Evolutionary conservation across 2,329 filamentous ascomycete species (phyloP).

Genomic region (Basipetospora chlamydospora): DNA sequence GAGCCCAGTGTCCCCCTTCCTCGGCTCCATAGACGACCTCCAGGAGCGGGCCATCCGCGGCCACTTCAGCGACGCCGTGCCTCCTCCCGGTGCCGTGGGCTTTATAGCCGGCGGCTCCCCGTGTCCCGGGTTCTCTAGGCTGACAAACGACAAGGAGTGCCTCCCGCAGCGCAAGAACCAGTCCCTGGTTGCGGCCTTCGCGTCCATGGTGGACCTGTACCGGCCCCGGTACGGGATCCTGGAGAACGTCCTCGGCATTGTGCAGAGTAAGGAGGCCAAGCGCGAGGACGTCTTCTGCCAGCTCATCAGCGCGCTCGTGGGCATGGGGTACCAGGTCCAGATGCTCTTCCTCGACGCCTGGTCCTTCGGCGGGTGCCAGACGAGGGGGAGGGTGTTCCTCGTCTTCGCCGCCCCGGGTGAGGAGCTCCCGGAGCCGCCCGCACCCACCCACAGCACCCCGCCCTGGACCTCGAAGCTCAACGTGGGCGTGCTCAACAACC

Average conservation of each 20-base stretch:
- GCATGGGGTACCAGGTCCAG: constrained; percentile 62
- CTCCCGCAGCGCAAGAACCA: constrained; percentile 50
- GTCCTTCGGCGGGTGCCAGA: constrained; percentile 51
- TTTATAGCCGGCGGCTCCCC: constrained; percentile 61
- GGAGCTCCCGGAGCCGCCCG: constrained; percentile 38
- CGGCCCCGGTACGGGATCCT: constrained; percentile 60
- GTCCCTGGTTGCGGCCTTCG: constrained; percentile 64
- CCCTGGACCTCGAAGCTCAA: constrained; percentile 13
- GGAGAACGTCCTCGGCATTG: constrained; percentile 62
- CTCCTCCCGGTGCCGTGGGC: constrained; percentile 47
- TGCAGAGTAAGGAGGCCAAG: constrained; percentile 22
- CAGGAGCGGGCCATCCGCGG: constrained; percentile 41
- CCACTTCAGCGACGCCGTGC: constrained; percentile 29
- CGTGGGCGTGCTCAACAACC: constrained; percentile 46
- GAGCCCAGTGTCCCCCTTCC: constrained; percentile 36
- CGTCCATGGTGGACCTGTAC: constrained; percentile 60
- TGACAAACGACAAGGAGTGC: constrained; percentile 45
- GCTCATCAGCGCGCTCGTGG: constrained; percentile 57
- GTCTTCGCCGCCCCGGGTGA: constrained; percentile 54
- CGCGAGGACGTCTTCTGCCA: constrained; percentile 57
- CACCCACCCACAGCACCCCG: constrained; percentile 49
- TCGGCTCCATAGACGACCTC: constrained; percentile 60
- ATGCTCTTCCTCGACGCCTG: constrained; percentile 56
- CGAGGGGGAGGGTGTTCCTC: constrained; percentile 54
- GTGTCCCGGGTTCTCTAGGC: constrained; percentile 57